A percentile compares a stretch with the other conserved stretches of the same genome.
These are phyloP conservation scores for Xerophyta viscosa DNA, from an alignment of 106 monocot species.

Conservation along the genomic window DNA sequence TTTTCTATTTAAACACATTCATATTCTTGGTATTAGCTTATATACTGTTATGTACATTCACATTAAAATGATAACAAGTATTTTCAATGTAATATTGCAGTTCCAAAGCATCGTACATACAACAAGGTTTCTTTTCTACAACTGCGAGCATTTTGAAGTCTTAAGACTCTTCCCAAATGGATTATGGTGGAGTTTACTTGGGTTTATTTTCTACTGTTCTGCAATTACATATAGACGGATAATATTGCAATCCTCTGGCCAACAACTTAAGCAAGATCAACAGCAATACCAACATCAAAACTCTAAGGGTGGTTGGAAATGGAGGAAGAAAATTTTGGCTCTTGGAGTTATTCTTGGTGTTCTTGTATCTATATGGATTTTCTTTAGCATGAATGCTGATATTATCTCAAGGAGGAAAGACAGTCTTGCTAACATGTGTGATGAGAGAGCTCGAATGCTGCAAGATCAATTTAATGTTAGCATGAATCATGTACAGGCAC, in stretches of 20 bases:
- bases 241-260: slow-evolving; percentile 12
- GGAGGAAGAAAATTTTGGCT: slow-evolving; percentile 53
- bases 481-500: slow-evolving; percentile 91
- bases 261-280: slow-evolving; percentile 16
- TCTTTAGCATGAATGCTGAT: slow-evolving; percentile 64
- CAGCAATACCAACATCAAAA: slow-evolving; percentile 20
- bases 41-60: not conserved
- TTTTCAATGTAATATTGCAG: slow-evolving; percentile 5
- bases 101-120: slow-evolving; percentile 5
- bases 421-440: slow-evolving; percentile 76
- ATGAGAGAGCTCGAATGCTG: slow-evolving; percentile 91
- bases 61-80: not conserved
- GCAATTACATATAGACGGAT: slow-evolving; percentile 1
- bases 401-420: slow-evolving; percentile 60
- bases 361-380: slow-evolving; percentile 56
- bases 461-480: slow-evolving; percentile 96
- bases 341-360: slow-evolving; percentile 53
- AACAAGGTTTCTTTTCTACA: not conserved
- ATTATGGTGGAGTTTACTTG: slow-evolving; percentile 21
- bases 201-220: slow-evolving; percentile 7
- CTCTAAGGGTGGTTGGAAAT: slow-evolving; percentile 39
- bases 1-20: too few relatives aligned
- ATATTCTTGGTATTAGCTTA: too few relatives aligned
- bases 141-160: slow-evolving; percentile 3
- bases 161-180: slow-evolving; percentile 15